Base-by-base conservation (phyloP, 345 rosid species). In the Salix dunnii region DNA sequence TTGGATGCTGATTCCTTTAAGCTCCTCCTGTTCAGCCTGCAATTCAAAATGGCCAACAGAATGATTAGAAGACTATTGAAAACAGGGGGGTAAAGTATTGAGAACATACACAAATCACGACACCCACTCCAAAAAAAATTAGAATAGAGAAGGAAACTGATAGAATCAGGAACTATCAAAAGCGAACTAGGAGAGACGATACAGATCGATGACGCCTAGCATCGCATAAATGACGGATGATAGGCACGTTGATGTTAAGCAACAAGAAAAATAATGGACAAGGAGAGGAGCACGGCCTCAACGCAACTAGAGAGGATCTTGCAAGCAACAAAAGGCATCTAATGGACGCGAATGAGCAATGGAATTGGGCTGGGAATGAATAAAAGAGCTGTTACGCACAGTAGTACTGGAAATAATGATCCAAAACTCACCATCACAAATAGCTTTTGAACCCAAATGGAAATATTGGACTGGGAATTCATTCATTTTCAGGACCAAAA, bases 401-500 rank as follows among this genome's bases (percentile, higher is more conserved):
- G 63, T 10, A 9, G 63, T 9, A 9, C 14, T 58, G 63, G 63
- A 23, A 58, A 71, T 3, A 31, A 68, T 17, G 8, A 28, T 1
- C 30, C 35, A 66, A 70, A 73, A 81, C 88, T 82, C 90, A 85
- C 89, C 90, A 78, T 81, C 78, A 84, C 31, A 82, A 33, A 51
- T 31, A 66, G 68, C 61, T 76, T 75, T 63, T 49, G 65, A 18
- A 81, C 77, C 77, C 83, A 77, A 67, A 75, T 68, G 20, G 83
- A 30, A 85, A 82, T 85, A 83, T 78, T 73, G 83, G 87, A 78
- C 86, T 77, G 87, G 75, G 73, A 84, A 78, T 88, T 87, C 89
- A 86, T 86, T 86, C 82, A 88, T 85, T 83, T 85, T 80, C 76
- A 83, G 85, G 85, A 85, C 85, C 79, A 72, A 77, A 81, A 75